Conservation (phyloP, 2,329 filamentous ascomycete species). For the Paraconiothyrium brasiliense region DNA sequence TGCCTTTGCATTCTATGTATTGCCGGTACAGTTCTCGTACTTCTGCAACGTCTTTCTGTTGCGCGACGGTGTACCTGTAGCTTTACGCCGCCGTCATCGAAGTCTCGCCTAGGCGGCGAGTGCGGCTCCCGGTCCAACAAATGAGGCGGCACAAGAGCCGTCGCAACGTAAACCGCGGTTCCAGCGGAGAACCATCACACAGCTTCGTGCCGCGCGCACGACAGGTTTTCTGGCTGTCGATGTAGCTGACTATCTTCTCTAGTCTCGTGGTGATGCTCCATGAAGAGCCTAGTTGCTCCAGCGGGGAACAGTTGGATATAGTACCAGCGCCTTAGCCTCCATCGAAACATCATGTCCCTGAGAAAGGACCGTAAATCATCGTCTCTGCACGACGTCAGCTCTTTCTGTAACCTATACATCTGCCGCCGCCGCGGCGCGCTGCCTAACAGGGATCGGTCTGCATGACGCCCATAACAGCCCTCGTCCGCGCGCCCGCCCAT, state of each 20-base stretch:
- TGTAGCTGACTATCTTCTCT: neutral
- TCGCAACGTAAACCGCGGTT: constrained; percentile 13
- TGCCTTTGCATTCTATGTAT: neutral
- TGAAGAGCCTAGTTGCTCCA: neutral
- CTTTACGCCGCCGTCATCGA: neutral
- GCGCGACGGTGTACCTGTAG: no score
- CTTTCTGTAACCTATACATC: constrained; percentile 2
- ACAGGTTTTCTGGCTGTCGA: neutral
- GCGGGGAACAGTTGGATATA: neutral
- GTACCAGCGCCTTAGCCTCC: neutral
- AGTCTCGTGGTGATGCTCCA: neutral
- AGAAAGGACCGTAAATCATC: neutral
- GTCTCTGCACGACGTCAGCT: neutral
- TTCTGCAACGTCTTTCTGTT: neutral
- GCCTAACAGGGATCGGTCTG: constrained; percentile 7
- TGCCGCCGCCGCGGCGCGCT: neutral
- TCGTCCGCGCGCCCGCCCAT: constrained; percentile 13
- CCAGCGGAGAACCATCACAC: neutral
- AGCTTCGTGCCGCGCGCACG: neutral
- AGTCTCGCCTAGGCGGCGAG: no score
- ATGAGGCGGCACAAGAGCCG: constrained; percentile 2
- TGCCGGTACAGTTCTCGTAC: neutral
- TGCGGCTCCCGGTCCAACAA: neutral
- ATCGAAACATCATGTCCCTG: neutral
- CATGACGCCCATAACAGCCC: constrained; percentile 7